Conservation (phyloP, 495 filamentous ascomycete species). For the Aspergillus sparsus region DNA sequence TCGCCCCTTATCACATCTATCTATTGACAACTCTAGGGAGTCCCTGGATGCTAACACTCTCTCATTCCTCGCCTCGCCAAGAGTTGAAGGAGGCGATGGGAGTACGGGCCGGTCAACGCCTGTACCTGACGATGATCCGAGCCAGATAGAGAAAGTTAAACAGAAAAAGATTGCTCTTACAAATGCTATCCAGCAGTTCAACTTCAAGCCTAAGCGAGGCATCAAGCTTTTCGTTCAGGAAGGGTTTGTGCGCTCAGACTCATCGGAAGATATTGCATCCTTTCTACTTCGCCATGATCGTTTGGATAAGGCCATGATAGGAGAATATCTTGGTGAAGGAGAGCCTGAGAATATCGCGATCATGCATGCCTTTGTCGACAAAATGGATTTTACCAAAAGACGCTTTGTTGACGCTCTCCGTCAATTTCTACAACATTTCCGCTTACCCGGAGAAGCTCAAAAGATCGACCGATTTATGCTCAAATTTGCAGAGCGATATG, state of each 20-base stretch:
- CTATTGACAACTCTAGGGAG: slow-evolving; percentile 75
- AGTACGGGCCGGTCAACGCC: slow-evolving; percentile 72
- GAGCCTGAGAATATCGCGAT: slow-evolving; percentile 89
- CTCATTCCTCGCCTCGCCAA: slow-evolving; percentile 51
- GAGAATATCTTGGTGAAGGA: slow-evolving; percentile 93
- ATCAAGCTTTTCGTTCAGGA: slow-evolving; percentile 80
- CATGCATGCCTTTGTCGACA: slow-evolving; percentile 97
- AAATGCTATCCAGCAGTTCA: slow-evolving; percentile 89
- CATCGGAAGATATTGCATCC: slow-evolving; percentile 77
- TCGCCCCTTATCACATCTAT: slow-evolving; percentile 59
- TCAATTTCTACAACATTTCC: slow-evolving; percentile 91
- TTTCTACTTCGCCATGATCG: slow-evolving; percentile 76
- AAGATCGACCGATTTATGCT: slow-evolving; percentile 99
- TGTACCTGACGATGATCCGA: slow-evolving; percentile 82
- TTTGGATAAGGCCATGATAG: slow-evolving; percentile 87
- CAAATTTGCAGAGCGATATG: slow-evolving; percentile 96
- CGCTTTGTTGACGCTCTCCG: slow-evolving; percentile 92
- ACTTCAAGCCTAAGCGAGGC: slow-evolving; percentile 95
- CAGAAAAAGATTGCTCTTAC: slow-evolving; percentile 87
- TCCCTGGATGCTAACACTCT: slow-evolving; percentile 69
- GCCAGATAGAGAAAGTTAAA: slow-evolving; percentile 88
- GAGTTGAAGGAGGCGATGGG: slow-evolving; percentile 54
- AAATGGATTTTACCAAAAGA: slow-evolving; percentile 91
- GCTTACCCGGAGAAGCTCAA: slow-evolving; percentile 92
- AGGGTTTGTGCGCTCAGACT: slow-evolving; percentile 78